Conservation (phyloP, 108 stramenopile species). For the Cyclotella sp. region DNA sequence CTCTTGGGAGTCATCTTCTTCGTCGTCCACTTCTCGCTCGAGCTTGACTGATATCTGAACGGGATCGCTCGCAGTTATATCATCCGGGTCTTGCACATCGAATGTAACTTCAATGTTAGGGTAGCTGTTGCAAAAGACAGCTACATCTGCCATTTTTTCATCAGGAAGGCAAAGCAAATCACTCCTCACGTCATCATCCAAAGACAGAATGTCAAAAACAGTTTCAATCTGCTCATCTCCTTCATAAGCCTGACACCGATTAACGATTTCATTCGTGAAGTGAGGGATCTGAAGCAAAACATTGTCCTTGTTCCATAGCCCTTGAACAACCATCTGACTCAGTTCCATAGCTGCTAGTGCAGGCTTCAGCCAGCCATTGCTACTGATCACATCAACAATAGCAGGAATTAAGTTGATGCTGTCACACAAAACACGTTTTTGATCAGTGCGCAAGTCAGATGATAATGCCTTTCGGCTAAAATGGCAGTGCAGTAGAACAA, state of each 20-base stretch:
- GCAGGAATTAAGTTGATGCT: conserved; percentile 90
- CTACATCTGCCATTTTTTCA: conserved; percentile 95
- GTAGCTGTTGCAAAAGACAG: conserved; percentile 97
- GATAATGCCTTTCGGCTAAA: conserved; percentile 85
- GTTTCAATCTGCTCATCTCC: conserved; percentile 85
- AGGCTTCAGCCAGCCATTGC: conserved; percentile 97
- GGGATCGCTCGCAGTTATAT: conserved; percentile 88
- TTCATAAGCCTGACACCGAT: conserved; percentile 70
- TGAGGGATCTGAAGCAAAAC: conserved; percentile 95
- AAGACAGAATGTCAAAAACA: conserved; percentile 91
- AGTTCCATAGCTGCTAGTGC: conserved; percentile 99
- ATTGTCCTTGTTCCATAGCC: conserved; percentile 95
- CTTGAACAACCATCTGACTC: conserved; percentile 98
- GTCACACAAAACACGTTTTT: conserved; percentile 78
- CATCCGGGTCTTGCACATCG: conserved; percentile 85
- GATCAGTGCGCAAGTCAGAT: conserved; percentile 86
- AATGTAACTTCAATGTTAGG: conserved; percentile 95
- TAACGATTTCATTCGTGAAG: conserved; percentile 92
- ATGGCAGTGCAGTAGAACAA: conserved; percentile 93
- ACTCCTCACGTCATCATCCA: conserved; percentile 95
- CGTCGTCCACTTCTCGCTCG: conserved; percentile 93
- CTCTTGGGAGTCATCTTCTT: conserved; percentile 83
- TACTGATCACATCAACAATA: conserved; percentile 97
- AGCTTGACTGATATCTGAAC: conserved; percentile 86
- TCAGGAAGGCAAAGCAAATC: conserved; percentile 89